Evolutionary conservation across 1,284 basidiomycete genomes (phyloP).

Genomic region (Anthracocystis walkeri): DNA sequence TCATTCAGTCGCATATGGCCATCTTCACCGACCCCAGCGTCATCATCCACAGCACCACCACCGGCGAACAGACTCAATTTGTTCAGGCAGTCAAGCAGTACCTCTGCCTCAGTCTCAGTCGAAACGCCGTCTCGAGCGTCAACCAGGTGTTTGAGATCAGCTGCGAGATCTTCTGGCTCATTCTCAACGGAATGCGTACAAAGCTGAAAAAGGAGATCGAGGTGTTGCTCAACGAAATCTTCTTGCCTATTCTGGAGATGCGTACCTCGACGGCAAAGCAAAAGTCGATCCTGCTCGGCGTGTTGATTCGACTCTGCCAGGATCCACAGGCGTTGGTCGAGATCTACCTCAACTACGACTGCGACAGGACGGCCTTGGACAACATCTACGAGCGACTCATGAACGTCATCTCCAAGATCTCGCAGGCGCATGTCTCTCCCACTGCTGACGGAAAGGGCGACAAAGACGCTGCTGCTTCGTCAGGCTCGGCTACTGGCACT

Average conservation of each 20-base stretch:
- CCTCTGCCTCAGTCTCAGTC: conserved; percentile 87
- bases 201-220: conserved; percentile 99
- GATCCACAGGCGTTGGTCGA: conserved; percentile 69
- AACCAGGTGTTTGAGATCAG: conserved; percentile 97
- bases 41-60: conserved; percentile 66
- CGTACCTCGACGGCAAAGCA: conserved; percentile 90
- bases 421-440: conserved; percentile 55
- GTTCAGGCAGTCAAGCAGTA: conserved; percentile 70
- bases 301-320: conserved; percentile 65
- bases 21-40: conserved; percentile 66
- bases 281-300: conserved; percentile 65
- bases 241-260: conserved; percentile 99
- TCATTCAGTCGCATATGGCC: conserved; percentile 64
- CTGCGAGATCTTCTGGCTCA: conserved; percentile 98
- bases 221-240: conserved; percentile 97
- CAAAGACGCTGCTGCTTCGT: conserved; percentile 34
- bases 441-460: conserved; percentile 36
- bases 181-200: conserved; percentile 90
- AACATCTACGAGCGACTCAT: conserved; percentile 69
- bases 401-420: conserved; percentile 65
- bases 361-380: conserved; percentile 67
- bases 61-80: conserved; percentile 67
- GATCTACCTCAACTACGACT: conserved; percentile 69
- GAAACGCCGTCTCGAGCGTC: conserved; percentile 95
- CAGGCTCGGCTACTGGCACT: conserved; percentile 1